Conservation (phyloP, 495 filamentous ascomycete species). For the Podospora australis region DNA sequence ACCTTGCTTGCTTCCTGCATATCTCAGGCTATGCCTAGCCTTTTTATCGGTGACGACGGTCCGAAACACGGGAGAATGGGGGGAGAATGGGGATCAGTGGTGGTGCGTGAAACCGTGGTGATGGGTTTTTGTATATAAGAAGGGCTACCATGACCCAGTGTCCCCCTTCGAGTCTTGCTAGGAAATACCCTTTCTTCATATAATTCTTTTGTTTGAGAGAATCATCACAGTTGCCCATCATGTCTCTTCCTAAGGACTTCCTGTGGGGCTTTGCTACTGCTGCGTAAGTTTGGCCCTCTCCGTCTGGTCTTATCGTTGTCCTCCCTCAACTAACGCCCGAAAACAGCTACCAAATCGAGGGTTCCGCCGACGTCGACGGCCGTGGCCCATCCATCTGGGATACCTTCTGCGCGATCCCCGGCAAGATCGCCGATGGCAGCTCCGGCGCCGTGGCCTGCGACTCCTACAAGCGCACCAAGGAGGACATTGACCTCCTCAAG, state of each 20-base stretch:
- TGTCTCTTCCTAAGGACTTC: slow-evolving; percentile 65
- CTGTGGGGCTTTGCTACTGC: slow-evolving; percentile 80
- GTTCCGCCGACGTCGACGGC: slow-evolving; percentile 58
- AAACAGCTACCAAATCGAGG: slow-evolving; percentile 69
- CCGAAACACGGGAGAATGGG: slow-evolving; percentile 42
- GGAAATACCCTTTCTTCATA: slow-evolving; percentile 2
- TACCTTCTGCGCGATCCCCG: slow-evolving; percentile 64
- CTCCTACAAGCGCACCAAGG: slow-evolving; percentile 64
- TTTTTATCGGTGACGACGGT: slow-evolving; percentile 44
- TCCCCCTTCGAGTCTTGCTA: neutral
- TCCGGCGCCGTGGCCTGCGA: slow-evolving; percentile 68
- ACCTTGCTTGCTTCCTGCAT: too few relatives aligned
- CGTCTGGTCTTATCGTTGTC: neutral
- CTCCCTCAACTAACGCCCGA: neutral
- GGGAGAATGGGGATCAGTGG: slow-evolving; percentile 19
- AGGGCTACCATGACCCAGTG: neutral
- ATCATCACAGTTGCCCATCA: slow-evolving; percentile 17
- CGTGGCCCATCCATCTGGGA: slow-evolving; percentile 73
- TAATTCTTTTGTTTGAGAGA: neutral
- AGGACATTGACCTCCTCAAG: slow-evolving; percentile 70
- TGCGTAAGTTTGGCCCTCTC: slow-evolving; percentile 42
- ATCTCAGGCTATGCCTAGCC: slow-evolving; percentile 31
- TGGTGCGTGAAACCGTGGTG: slow-evolving; percentile 19
- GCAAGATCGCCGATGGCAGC: slow-evolving; percentile 65
- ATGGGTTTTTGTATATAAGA: slow-evolving; percentile 21